Percentiles rank a stretch among this genome's conserved stretches.
These are phyloP conservation scores for Aspergillus melleus DNA, from an alignment of 2,329 filamentous ascomycete genomes.

Conservation along the genomic window DNA sequence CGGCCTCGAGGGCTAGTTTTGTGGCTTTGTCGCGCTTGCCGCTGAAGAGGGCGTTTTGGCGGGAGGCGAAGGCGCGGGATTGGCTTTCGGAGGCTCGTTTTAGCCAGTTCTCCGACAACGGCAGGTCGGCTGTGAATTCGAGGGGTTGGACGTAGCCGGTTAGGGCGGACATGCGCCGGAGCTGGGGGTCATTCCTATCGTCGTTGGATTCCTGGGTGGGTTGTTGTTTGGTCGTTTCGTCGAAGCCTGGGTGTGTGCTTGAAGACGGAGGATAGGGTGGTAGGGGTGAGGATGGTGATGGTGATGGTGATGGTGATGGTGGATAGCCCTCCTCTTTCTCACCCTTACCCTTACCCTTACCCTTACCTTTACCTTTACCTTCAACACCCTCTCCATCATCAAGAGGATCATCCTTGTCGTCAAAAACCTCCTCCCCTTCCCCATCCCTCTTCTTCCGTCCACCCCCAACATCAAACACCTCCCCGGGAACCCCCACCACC, in stretches of 20 bases:
- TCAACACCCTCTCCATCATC: not conserved
- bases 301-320: too few species aligned
- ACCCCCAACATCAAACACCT: conserved; percentile 4
- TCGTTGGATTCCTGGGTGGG: too few species aligned
- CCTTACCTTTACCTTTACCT: too few species aligned
- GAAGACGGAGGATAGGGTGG: too few species aligned
- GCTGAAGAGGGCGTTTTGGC: conserved; percentile 7
- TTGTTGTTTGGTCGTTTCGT: too few species aligned
- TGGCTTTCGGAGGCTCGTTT: conserved; percentile 7
- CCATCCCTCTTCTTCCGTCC: not conserved
- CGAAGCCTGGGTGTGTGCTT: too few species aligned
- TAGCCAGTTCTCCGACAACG: conserved; percentile 8
- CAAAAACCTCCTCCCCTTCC: conserved; percentile 2
- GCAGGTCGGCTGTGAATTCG: not conserved
- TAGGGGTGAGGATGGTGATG: too few species aligned
- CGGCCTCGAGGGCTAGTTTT: conserved; percentile 2
- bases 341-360: not conserved
- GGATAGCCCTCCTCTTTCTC: not conserved
- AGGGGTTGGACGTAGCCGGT: conserved; percentile 8
- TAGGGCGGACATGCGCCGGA: conserved; percentile 8
- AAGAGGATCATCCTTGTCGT: not conserved
- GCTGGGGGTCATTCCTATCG: conserved; percentile 4
- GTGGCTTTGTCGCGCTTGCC: conserved; percentile 9
- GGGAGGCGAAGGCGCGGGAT: conserved; percentile 6
- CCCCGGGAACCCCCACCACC: conserved; percentile 7